Evolutionary conservation across 345 rosid species (phyloP), one percentile per base, ranked within the genome.

Genomic region (Moringa oleifera): DNA sequence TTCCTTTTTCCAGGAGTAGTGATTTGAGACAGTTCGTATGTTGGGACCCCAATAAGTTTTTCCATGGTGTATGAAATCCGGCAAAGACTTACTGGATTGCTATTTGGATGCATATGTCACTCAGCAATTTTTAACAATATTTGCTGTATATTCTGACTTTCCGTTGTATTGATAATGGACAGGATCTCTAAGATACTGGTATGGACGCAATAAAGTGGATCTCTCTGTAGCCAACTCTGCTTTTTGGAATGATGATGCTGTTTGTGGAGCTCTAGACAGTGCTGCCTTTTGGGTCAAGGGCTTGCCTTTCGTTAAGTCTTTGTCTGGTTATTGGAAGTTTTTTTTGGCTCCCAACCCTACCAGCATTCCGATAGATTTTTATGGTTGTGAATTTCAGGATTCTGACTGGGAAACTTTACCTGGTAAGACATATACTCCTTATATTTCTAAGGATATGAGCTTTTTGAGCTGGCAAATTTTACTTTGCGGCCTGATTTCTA

Each of bases 311-410:
- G 92, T 83, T 7, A 82, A 73, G 77, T 88, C 99, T 68, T 68
- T 94, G 64, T 85, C 97, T 67, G 95, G 99, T 57, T 70, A 77
- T 53, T 94, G 99, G 99, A 94, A 83, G 22, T 94, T 94, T 71
- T 80, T 79, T 68, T 75, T 94, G 85, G 90, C 96, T 62, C 70
- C 91, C 20, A 57, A 57, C 23, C 96, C 99, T 68, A 25, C 71
- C 12, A 65, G 62, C 69, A 88, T 85, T 70, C 99, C 97, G 9
- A 20, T 52, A 18, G 72, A 80, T 16, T 94, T 90, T 51, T 79
- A 74, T 71, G 89, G 75, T 61, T 23, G 53, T 63, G 58, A 74
- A 11, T 90, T 81, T 80, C 68, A 80, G 25, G 99, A 94, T 75
- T 82, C 95, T 4, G 78, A 80, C 22, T 94, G 96, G 99, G 60